phyloP scores from a whole-genome alignment of 768 basidiomycete genomes.

The Suillus spraguei region DNA sequence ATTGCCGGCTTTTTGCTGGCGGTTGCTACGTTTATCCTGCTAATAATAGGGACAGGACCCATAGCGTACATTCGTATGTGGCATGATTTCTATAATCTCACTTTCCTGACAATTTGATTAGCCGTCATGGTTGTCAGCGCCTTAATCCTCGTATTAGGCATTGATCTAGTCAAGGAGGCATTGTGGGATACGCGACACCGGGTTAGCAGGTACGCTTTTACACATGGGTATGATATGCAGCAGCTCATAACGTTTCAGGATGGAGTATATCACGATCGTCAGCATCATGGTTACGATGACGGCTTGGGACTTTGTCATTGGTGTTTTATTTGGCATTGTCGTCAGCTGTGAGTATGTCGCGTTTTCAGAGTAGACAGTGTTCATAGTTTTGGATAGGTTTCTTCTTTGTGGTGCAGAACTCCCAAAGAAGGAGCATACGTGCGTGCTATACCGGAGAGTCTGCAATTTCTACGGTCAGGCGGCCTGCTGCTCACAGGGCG shows the following conservation, averaged over 20 bases:
- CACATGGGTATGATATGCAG: conserved; percentile 3
- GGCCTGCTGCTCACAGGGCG: conserved; percentile 83
- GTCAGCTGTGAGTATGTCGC: conserved; percentile 69
- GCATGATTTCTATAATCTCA: not conserved
- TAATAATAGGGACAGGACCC: conserved; percentile 84
- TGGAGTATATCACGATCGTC: conserved; percentile 80
- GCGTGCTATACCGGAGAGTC: conserved; percentile 81
- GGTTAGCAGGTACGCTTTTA: conserved; percentile 63
- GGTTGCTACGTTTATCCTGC: conserved; percentile 64
- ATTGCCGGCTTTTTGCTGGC: conserved; percentile 87
- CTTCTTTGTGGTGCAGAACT: conserved; percentile 98
- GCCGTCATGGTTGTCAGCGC: conserved; percentile 91
- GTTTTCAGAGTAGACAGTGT: not conserved
- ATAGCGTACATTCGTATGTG: conserved; percentile 90
- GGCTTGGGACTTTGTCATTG: conserved; percentile 90
- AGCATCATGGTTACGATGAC: conserved; percentile 95
- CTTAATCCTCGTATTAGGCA: conserved; percentile 91
- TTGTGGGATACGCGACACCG: conserved; percentile 94
- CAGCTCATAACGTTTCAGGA: conserved; percentile 39
- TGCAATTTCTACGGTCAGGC: conserved; percentile 87
- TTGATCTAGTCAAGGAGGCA: conserved; percentile 94
- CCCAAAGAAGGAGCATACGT: conserved; percentile 82
- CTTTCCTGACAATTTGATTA: conserved; percentile 29
- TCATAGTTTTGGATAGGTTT: conserved; percentile 50
- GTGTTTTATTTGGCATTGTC: conserved; percentile 89